phyloP scores from a whole-genome alignment of 2,329 filamentous ascomycete genomes.

The Calonectria hongkongensis region DNA sequence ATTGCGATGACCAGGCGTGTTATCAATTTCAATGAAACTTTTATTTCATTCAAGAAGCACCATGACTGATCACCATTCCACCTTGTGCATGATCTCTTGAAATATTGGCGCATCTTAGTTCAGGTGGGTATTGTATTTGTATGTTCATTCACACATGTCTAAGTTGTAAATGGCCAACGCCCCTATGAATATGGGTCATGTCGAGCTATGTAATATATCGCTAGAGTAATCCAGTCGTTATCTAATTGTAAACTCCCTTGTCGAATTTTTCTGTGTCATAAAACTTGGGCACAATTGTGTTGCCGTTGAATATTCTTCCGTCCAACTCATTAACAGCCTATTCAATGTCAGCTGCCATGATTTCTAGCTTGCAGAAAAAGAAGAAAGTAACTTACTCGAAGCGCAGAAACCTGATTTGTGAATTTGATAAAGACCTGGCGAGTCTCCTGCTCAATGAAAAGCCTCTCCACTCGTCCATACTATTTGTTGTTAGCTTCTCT shows the following conservation, averaged over 20 bases:
- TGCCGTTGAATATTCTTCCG: conserved; percentile 91
- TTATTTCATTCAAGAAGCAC: neutral
- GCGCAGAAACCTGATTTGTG: conserved; percentile 86
- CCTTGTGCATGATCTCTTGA: too few species aligned
- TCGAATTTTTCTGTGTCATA: conserved; percentile 91
- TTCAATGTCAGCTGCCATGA: neutral
- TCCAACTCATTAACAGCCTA: conserved; percentile 93
- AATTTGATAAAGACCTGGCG: conserved; percentile 94
- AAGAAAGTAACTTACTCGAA: conserved; percentile 80
- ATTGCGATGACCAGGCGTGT: conserved; percentile 4
- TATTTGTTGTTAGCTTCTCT: conserved; percentile 58
- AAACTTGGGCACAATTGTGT: conserved; percentile 87
- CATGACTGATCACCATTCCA: too few species aligned
- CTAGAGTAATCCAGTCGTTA: neutral
- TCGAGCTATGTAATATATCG: neutral
- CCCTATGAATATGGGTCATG: too few species aligned
- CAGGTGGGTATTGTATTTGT: too few species aligned
- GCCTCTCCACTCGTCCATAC: conserved; percentile 89
- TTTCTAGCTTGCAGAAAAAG: neutral
- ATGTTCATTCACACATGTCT: too few species aligned
- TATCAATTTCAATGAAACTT: neutral
- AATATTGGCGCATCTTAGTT: too few species aligned
- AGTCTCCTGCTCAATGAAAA: conserved; percentile 81
- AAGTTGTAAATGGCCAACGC: too few species aligned
- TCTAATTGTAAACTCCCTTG: conserved; percentile 69